A percentile compares a stretch with the other conserved stretches of the same genome.
Evolutionary conservation across 1,139 yeast species (phyloP).

Genomic region (Candida glucosophila): DNA sequence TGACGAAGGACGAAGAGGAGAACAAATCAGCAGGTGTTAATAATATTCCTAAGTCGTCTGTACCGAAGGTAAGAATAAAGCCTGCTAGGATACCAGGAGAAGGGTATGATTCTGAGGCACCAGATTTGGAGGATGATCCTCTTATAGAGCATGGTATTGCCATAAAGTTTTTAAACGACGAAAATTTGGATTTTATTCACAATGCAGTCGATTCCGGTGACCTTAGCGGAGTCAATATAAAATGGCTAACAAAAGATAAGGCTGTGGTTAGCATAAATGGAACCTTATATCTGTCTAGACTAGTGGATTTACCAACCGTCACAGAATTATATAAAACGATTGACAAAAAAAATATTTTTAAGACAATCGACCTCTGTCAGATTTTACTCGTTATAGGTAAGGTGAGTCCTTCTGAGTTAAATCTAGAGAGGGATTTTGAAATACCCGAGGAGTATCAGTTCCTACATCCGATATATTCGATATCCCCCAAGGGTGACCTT

Average conservation of each 20-base stretch:
- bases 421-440: constrained; percentile 33
- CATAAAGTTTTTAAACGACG: constrained; percentile 71
- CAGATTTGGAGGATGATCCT: constrained; percentile 94
- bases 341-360: constrained; percentile 82
- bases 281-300: constrained; percentile 66
- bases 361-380: constrained; percentile 80
- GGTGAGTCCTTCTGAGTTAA: constrained; percentile 38
- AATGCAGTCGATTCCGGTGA: constrained; percentile 79
- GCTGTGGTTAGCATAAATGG: constrained; percentile 58
- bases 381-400: constrained; percentile 69
- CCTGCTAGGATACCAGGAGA: constrained; percentile 87
- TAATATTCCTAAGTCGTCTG: constrained; percentile 9
- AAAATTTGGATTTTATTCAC: constrained; percentile 69
- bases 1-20: constrained; percentile 9
- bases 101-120: constrained; percentile 96
- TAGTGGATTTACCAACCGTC: constrained; percentile 85
- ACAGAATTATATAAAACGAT: constrained; percentile 84
- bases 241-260: constrained; percentile 73
- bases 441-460: constrained; percentile 28
- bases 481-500: constrained; percentile 32
- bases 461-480: constrained; percentile 39
- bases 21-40: constrained; percentile 4
- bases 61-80: constrained; percentile 68
- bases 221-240: constrained; percentile 60
- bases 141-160: constrained; percentile 79